Conservation (phyloP, 1,139 yeast species). For the Yarrowia galli region DNA sequence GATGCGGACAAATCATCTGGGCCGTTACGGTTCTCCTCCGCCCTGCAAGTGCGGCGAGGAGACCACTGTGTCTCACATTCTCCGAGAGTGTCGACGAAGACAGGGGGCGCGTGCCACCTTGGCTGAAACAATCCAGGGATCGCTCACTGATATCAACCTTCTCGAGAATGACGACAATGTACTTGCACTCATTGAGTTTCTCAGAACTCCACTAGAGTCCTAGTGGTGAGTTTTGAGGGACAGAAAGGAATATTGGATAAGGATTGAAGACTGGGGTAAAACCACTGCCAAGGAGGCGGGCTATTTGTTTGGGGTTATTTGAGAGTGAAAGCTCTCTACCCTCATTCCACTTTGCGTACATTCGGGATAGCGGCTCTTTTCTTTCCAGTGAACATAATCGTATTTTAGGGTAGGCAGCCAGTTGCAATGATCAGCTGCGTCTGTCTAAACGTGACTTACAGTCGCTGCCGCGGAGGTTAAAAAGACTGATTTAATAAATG, state of each 20-base stretch:
- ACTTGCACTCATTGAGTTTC: too few species aligned
- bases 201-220: too few species aligned
- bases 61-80: too few species aligned
- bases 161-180: too few species aligned
- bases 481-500: background rate
- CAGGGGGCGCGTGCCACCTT: too few species aligned
- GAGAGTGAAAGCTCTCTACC: background rate
- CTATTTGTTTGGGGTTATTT: conserved; percentile 2
- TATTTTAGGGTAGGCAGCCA: background rate
- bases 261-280: conserved; percentile 1
- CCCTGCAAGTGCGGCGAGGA: too few species aligned
- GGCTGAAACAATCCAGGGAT: too few species aligned
- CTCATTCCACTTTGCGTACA: background rate
- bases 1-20: too few species aligned
- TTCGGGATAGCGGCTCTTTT: background rate
- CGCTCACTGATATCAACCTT: too few species aligned
- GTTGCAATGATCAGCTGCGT: background rate
- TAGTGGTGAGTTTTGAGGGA: too few species aligned
- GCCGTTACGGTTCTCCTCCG: too few species aligned
- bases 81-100: too few species aligned
- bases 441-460: background rate
- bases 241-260: background rate
- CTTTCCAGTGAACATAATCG: background rate
- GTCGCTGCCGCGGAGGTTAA: background rate
- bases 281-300: conserved; percentile 3